Conservation (phyloP, 139 green algal genomes). For the Diplosphaera chodatii region DNA sequence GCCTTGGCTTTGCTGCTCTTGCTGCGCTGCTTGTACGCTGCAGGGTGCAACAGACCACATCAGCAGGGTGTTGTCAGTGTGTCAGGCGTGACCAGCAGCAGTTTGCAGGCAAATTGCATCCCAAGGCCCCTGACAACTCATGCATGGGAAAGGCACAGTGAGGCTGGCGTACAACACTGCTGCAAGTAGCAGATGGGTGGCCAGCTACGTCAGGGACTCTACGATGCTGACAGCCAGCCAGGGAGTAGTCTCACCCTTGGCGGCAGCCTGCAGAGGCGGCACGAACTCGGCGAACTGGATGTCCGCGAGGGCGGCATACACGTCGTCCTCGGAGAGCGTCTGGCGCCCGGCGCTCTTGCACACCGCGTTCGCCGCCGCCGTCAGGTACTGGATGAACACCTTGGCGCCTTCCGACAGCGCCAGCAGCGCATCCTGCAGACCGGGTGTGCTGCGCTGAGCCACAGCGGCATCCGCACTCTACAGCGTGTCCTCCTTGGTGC, state of each 20-base stretch:
- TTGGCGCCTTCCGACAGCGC: slow-evolving; percentile 75
- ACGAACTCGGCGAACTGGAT: slow-evolving; percentile 78
- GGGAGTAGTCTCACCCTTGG: slow-evolving; percentile 48
- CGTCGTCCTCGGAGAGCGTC: slow-evolving; percentile 75
- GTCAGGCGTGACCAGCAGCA: background rate
- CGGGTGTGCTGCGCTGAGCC: background rate
- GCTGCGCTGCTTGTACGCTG: background rate
- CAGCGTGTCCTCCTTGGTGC: no score
- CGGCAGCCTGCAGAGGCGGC: slow-evolving; percentile 42
- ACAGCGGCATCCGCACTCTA: background rate
- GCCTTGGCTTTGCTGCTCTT: background rate
- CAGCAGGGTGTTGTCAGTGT: background rate
- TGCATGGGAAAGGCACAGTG: no score
- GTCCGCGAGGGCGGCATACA: slow-evolving; percentile 69
- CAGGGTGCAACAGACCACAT: background rate
- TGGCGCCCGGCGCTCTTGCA: slow-evolving; percentile 70
- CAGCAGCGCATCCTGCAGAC: slow-evolving; percentile 62
- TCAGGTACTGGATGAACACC: slow-evolving; percentile 85
- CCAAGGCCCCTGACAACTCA: no score
- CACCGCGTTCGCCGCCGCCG: slow-evolving; percentile 77
- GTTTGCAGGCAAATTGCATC: no score
- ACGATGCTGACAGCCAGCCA: background rate
- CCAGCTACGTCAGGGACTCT: background rate
- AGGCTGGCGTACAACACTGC: no score
- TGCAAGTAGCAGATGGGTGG: background rate